phyloP scores from a whole-genome alignment of 2,329 filamentous ascomycete genomes.

The Paracorniculantispora psalliotae region DNA sequence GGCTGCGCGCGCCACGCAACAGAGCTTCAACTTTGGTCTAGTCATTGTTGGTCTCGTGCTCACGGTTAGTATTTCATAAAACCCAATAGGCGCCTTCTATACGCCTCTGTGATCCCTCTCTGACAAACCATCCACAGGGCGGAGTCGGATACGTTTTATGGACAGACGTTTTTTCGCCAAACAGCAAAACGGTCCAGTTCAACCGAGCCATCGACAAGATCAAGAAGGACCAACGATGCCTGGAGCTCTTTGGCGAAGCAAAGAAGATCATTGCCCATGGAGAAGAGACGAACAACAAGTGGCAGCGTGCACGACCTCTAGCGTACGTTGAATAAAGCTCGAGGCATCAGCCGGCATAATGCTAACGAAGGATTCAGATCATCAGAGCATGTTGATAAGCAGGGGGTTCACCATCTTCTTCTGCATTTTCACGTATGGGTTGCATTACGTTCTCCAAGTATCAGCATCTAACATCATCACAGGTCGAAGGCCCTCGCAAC shows the following conservation, averaged over 20 bases:
- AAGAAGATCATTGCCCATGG: conserved; percentile 77
- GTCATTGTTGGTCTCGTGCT: conserved; percentile 69
- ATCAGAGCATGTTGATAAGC: conserved; percentile 61
- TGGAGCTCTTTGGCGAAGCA: conserved; percentile 67
- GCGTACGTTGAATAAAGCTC: conserved; percentile 35
- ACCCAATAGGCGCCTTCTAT: not conserved
- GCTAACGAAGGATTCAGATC: conserved; percentile 47
- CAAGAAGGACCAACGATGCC: conserved; percentile 65
- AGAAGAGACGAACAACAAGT: conserved; percentile 75
- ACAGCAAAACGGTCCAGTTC: conserved; percentile 83
- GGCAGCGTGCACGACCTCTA: conserved; percentile 63
- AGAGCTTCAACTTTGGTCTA: conserved; percentile 81
- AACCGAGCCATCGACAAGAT: conserved; percentile 80
- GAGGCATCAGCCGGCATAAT: not conserved
- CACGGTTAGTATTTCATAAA: conserved; percentile 54
- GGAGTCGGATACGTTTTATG: conserved; percentile 76
- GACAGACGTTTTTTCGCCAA: conserved; percentile 75
- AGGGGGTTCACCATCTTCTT: conserved; percentile 72
- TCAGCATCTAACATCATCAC: conserved; percentile 15
- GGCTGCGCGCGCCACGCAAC: conserved; percentile 77
- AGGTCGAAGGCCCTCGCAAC: conserved; percentile 73
- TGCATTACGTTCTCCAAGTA: not conserved
- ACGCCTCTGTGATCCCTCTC: not conserved
- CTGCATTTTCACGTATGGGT: conserved; percentile 76
- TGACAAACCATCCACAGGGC: conserved; percentile 43